Base-by-base conservation (phyloP, 495 filamentous ascomycete species). In the Xanthoparmelia taractica region DNA sequence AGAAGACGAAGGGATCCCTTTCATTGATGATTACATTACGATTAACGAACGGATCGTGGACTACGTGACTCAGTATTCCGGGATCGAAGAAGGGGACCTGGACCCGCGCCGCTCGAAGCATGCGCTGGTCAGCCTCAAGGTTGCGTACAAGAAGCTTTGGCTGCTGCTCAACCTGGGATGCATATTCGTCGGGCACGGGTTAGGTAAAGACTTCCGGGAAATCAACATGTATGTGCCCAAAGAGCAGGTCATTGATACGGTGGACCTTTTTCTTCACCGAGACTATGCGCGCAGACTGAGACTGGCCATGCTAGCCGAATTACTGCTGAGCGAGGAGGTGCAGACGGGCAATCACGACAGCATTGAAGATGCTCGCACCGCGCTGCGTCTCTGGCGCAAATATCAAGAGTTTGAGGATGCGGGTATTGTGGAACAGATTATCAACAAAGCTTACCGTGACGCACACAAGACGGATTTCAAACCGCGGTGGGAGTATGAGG, bases 101-200 rank as follows among this genome's bases (percentile, higher is more conserved):
- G 89, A 96, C 69, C 82, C 84, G 5, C 78, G 77, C 37, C 82
- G 80, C 11, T 89, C 89, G 20, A 81, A 78, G 43, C 92, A 95
- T 74, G 87, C 89, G 60, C 81, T 97, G 1, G 89, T 97, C 11
- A 80, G 87, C 13, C 79, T 97, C 36, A 99, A 97, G 73, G 83
- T 85, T 23, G 93, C 92, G 11, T 97, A 97, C 78, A 99, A 97
- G 72, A 96, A 96, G 70, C 85, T 99, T 36, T 99, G 94, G 94
- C 81, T 97, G 17, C 84, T 99, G 11, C 82, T 97, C 12, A 97
- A 99, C 71, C 80, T 97, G 2, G 94, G 95, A 36, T 96, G 90
- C 74, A 79, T 88, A 54, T 99, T 99, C 73, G 84, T 99, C 36
- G 94, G 94, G 11, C 94, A 99, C 72, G 91, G 92, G 12, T 76